A percentile compares a stretch with the other conserved stretches of the same genome.
These are phyloP conservation scores for Fallopia convolvulus DNA, from an alignment of 148 eudicot species.

Conservation along the genomic window DNA sequence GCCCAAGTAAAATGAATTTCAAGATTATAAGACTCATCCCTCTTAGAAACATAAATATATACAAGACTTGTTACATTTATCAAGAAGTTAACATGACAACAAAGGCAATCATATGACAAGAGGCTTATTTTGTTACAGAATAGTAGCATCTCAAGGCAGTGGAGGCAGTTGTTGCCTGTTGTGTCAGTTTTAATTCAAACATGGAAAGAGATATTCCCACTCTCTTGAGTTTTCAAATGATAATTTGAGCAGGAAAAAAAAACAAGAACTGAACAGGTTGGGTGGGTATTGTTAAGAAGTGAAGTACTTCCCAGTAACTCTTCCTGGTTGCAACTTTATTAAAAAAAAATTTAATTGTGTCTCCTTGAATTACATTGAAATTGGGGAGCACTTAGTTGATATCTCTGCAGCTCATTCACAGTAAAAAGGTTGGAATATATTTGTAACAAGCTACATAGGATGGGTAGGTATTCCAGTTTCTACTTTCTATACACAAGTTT, in stretches of 20 bases:
- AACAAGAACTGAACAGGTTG: background rate
- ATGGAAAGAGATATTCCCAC: background rate
- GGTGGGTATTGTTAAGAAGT: too few relatives aligned
- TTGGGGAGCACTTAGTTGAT: background rate
- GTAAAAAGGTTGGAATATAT: background rate
- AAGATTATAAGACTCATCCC: background rate
- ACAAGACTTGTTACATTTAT: background rate
- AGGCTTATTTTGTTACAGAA: background rate
- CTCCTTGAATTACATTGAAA: background rate
- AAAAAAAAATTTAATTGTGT: background rate
- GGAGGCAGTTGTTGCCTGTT: background rate
- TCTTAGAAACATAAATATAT: background rate
- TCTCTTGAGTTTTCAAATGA: background rate
- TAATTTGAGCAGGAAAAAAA: too few relatives aligned
- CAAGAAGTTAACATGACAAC: background rate
- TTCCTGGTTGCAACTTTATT: background rate
- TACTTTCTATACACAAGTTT: background rate
- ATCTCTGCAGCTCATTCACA: background rate
- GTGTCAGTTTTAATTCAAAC: background rate
- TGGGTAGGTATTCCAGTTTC: background rate
- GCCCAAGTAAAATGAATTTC: background rate
- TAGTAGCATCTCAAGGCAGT: background rate
- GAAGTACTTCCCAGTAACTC: background rate
- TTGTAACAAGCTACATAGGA: background rate
- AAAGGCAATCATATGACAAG: background rate